A percentile compares a stretch with the other conserved stretches of the same genome.
Evolutionary conservation across 2,329 filamentous ascomycete species (phyloP).

Genomic region (Apiospora aurea): DNA sequence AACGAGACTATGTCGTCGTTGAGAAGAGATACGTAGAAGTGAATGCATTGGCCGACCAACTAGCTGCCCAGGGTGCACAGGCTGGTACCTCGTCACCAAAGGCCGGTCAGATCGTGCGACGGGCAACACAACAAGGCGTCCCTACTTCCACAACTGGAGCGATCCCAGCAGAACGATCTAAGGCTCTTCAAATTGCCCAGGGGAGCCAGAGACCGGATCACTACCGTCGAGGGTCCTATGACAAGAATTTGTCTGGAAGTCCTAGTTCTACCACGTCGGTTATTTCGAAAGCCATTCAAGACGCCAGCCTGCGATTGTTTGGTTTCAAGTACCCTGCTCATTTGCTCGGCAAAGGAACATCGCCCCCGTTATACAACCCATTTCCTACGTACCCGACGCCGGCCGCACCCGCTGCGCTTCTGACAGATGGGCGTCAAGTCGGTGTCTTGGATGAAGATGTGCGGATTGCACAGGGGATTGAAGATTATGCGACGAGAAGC

Average conservation of each 20-base stretch:
- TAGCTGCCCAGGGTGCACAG: constrained; percentile 76
- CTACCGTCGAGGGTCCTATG: constrained; percentile 80
- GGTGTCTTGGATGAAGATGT: constrained; percentile 78
- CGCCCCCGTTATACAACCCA: constrained; percentile 79
- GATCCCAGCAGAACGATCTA: constrained; percentile 69
- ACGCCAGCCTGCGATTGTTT: constrained; percentile 80
- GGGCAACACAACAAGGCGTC: constrained; percentile 79
- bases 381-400: constrained; percentile 86
- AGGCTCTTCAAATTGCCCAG: constrained; percentile 76
- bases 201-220: constrained; percentile 72
- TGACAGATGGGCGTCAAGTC: constrained; percentile 70
- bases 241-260: constrained; percentile 74
- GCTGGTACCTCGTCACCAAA: constrained; percentile 58
- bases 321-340: constrained; percentile 74
- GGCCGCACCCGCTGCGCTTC: constrained; percentile 64
- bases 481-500: constrained; percentile 90
- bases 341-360: constrained; percentile 67
- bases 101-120: constrained; percentile 71
- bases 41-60: constrained; percentile 94
- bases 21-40: constrained; percentile 96
- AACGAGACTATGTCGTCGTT: constrained; percentile 93
- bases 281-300: constrained; percentile 93
- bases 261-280: constrained; percentile 81
- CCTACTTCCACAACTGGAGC: constrained; percentile 75
- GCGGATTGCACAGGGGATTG: constrained; percentile 79